Conservation (phyloP, 768 basidiomycete genomes). For the Dentipellis sp. region DNA sequence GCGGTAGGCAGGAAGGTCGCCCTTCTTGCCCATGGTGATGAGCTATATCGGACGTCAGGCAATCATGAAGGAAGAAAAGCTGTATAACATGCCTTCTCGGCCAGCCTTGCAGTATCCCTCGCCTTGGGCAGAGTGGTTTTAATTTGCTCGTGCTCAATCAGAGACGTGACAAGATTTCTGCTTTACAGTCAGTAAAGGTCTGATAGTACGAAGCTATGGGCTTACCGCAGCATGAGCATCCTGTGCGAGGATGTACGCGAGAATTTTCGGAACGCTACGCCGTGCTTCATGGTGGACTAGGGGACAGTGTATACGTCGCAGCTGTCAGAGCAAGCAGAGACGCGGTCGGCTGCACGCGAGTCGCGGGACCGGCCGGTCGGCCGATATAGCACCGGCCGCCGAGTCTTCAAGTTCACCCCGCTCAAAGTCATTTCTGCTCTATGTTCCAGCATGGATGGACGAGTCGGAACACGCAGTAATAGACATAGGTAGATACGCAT, state of each 20-base stretch:
- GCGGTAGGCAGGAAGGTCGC: slow-evolving; percentile 56
- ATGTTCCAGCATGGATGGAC: too few species aligned
- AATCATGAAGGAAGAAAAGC: neutral
- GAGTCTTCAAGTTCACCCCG: too few species aligned
- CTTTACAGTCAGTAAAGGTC: neutral
- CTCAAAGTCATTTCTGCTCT: too few species aligned
- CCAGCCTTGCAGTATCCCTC: slow-evolving; percentile 80
- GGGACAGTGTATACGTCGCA: neutral
- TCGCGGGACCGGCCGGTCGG: too few species aligned
- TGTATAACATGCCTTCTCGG: slow-evolving; percentile 70
- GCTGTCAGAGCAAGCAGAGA: neutral
- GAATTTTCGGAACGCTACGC: slow-evolving; percentile 85
- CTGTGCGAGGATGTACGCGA: slow-evolving; percentile 88
- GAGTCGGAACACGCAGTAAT: too few species aligned
- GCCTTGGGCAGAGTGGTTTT: slow-evolving; percentile 95
- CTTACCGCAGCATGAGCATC: slow-evolving; percentile 85
- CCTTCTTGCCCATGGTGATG: slow-evolving; percentile 88
- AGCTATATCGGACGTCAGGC: slow-evolving; percentile 37
- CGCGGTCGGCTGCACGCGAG: too few species aligned
- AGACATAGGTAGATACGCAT: too few species aligned
- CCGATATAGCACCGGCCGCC: too few species aligned
- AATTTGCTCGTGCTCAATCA: slow-evolving; percentile 92
- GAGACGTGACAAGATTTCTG: slow-evolving; percentile 90
- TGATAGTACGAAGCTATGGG: neutral
- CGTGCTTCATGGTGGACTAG: slow-evolving; percentile 73